phyloP scores from a whole-genome alignment of 352 stramenopile genomes.

The Phytophthora aleatoria region DNA sequence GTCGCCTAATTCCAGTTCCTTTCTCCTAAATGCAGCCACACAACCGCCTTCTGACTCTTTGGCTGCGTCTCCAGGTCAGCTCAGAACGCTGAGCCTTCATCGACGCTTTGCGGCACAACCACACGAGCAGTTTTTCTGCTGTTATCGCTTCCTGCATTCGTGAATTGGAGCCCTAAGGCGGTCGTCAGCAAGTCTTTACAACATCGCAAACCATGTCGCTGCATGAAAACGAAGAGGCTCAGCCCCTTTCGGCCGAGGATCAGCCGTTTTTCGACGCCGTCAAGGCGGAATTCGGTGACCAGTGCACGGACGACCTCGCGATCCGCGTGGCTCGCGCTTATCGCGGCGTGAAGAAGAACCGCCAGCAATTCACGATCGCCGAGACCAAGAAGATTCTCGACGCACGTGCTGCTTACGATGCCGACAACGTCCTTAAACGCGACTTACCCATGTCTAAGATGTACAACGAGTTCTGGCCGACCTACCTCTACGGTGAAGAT shows the following conservation, averaged over 20 bases:
- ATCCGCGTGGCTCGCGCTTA: constrained; percentile 70
- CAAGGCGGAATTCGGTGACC: constrained; percentile 55
- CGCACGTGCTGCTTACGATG: constrained; percentile 50
- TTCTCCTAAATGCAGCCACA: constrained; percentile 17
- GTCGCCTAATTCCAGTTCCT: constrained; percentile 24
- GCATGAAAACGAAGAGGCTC: constrained; percentile 51
- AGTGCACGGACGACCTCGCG: constrained; percentile 62
- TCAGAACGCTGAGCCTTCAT: constrained; percentile 27
- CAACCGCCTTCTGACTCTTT: constrained; percentile 31
- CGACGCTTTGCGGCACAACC: constrained; percentile 27
- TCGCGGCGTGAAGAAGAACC: constrained; percentile 68
- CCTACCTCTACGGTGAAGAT: constrained; percentile 74
- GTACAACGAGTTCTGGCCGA: constrained; percentile 73
- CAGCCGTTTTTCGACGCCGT: constrained; percentile 64
- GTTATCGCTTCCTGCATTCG: constrained; percentile 21
- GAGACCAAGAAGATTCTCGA: constrained; percentile 71
- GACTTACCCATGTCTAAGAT: constrained; percentile 63
- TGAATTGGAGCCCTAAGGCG: constrained; percentile 6
- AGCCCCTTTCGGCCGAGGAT: constrained; percentile 54
- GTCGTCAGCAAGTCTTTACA: background rate
- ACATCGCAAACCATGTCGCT: constrained; percentile 28
- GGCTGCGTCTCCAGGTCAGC: constrained; percentile 11
- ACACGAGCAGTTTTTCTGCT: constrained; percentile 17
- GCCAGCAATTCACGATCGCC: constrained; percentile 61
- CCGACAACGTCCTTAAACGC: constrained; percentile 53